Evolutionary conservation across 129 eudicot genomes (phyloP).

Genomic region (Tagetes patula): DNA sequence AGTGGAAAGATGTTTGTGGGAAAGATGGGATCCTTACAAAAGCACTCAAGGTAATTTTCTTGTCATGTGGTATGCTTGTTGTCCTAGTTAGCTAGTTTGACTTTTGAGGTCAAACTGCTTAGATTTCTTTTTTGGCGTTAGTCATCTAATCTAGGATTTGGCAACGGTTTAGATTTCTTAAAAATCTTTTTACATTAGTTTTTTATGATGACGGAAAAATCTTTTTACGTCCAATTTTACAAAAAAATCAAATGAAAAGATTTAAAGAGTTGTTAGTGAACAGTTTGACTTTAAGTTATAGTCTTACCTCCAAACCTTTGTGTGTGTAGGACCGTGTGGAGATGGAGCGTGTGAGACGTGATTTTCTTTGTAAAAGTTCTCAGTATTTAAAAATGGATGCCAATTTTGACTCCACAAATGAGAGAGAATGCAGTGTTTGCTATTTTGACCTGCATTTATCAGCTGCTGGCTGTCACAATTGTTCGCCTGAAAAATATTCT

Average conservation of each 20-base stretch:
- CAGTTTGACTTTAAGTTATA: neutral
- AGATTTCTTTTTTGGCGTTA: neutral
- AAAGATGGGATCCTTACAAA: constrained; percentile 77
- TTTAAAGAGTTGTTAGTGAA: neutral
- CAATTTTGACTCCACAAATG: constrained; percentile 73
- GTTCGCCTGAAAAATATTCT: constrained; percentile 84
- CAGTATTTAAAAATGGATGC: constrained; percentile 80
- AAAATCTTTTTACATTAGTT: too few species aligned
- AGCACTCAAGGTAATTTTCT: constrained; percentile 63
- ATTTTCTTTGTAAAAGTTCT: constrained; percentile 66
- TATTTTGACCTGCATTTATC: constrained; percentile 88
- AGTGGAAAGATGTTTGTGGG: constrained; percentile 89
- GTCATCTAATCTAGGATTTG: neutral
- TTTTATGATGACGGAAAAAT: too few species aligned
- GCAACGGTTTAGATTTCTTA: neutral
- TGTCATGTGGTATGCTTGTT: neutral
- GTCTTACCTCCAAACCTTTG: neutral
- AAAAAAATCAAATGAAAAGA: too few species aligned
- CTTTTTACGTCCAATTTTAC: too few species aligned
- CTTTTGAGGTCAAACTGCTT: neutral
- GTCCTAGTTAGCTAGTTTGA: neutral
- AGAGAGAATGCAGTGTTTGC: constrained; percentile 91
- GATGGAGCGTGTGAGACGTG: constrained; percentile 82
- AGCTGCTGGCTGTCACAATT: constrained; percentile 82
- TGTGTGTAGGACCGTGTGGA: constrained; percentile 69